Conservation (phyloP, 164 flowering plant species). For the Warburgia ugandensis region DNA sequence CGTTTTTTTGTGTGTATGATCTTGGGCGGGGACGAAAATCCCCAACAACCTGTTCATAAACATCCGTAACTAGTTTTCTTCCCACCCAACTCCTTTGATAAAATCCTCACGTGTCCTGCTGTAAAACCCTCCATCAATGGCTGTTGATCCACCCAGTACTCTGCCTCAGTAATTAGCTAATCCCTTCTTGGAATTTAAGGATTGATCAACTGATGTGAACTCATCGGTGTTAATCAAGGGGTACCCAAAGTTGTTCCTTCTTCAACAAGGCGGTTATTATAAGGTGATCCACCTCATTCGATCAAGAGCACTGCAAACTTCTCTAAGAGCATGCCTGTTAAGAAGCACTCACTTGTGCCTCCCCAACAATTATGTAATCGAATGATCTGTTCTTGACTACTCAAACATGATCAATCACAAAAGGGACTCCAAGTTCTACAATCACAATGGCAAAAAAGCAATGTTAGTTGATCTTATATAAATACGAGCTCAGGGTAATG, state of each 20-base stretch:
- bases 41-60: no score
- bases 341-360: slow-evolving; percentile 41
- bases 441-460: no score
- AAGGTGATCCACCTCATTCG: slow-evolving; percentile 24
- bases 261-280: slow-evolving; percentile 10
- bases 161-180: slow-evolving; percentile 31
- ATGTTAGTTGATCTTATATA: no score
- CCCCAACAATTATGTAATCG: slow-evolving; percentile 46
- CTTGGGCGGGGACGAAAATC: no score
- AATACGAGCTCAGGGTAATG: no score
- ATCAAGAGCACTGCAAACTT: slow-evolving; percentile 25
- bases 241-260: slow-evolving; percentile 12
- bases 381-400: slow-evolving; percentile 30
- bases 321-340: slow-evolving; percentile 36
- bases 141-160: slow-evolving; percentile 34
- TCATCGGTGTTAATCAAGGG: slow-evolving; percentile 22
- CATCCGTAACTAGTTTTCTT: slow-evolving; percentile 20
- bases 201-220: slow-evolving; percentile 23
- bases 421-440: slow-evolving; percentile 15
- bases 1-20: no score
- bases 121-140: slow-evolving; percentile 37
- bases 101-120: slow-evolving; percentile 28
- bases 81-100: slow-evolving; percentile 15
- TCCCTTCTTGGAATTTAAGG: slow-evolving; percentile 32
- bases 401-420: slow-evolving; percentile 23